These are phyloP conservation scores for Cladophialophora psammophila DNA, from an alignment of 2,329 filamentous ascomycete genomes.

Conservation along the genomic window DNA sequence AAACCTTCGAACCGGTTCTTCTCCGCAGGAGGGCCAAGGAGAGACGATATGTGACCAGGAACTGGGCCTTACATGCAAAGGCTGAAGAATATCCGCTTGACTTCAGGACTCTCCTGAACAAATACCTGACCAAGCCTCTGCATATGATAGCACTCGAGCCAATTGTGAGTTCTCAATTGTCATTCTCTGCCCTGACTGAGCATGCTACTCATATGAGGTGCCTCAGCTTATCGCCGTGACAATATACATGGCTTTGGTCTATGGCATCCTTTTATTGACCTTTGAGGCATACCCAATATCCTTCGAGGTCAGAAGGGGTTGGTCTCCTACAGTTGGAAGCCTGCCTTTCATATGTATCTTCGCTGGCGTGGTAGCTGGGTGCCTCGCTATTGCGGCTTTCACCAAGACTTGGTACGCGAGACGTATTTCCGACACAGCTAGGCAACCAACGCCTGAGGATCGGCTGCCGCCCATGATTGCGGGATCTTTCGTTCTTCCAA, in stretches of 20 bases:
- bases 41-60: not conserved
- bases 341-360: not conserved
- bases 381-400: not conserved
- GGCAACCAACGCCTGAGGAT: slow-evolving; percentile 42
- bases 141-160: too few species aligned
- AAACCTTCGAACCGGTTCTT: not conserved
- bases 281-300: slow-evolving; percentile 59
- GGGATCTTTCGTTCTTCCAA: slow-evolving; percentile 32
- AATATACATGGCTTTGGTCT: slow-evolving; percentile 53
- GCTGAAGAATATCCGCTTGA: slow-evolving; percentile 2
- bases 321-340: slow-evolving; percentile 50
- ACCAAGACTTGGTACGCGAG: not conserved
- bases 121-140: not conserved
- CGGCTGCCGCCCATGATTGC: slow-evolving; percentile 35
- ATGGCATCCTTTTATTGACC: slow-evolving; percentile 54
- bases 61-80: slow-evolving; percentile 6
- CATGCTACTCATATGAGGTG: too few species aligned
- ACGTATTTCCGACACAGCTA: not conserved
- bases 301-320: slow-evolving; percentile 54
- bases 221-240: slow-evolving; percentile 45
- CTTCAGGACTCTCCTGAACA: not conserved
- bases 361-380: not conserved
- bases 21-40: not conserved
- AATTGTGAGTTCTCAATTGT: too few species aligned
- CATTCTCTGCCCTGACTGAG: too few species aligned